phyloP scores from a whole-genome alignment of 1,139 yeast species.

The Suhomyces atakaporum region DNA sequence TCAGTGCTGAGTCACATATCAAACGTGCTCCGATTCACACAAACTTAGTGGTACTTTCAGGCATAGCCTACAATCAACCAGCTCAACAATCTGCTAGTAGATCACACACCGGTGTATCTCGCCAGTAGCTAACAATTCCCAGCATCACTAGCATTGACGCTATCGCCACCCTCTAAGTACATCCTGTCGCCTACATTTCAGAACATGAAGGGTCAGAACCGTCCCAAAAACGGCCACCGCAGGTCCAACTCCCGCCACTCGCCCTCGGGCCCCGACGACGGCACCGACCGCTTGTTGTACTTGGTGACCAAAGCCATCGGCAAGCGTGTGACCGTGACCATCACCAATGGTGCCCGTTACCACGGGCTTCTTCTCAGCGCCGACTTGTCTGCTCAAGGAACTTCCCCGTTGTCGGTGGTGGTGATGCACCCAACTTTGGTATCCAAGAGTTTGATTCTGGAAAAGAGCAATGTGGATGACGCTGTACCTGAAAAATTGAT shows the following conservation, averaged over 20 bases:
- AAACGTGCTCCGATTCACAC: no score
- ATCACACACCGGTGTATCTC: no score
- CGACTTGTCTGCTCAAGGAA: slow-evolving; percentile 24
- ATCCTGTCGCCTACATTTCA: no score
- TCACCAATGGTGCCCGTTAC: slow-evolving; percentile 60
- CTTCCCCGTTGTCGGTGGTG: slow-evolving; percentile 49
- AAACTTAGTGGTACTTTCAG: no score
- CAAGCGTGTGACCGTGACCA: slow-evolving; percentile 55
- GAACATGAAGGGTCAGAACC: slow-evolving; percentile 29
- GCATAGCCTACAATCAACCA: no score
- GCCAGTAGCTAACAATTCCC: no score
- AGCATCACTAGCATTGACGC: no score
- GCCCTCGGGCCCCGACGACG: slow-evolving; percentile 12
- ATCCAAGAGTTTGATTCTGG: slow-evolving; percentile 36
- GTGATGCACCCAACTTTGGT: slow-evolving; percentile 46
- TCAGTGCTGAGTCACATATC: no score
- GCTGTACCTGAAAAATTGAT: slow-evolving; percentile 48
- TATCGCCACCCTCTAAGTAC: no score
- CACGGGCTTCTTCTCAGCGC: slow-evolving; percentile 56
- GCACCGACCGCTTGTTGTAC: slow-evolving; percentile 37
- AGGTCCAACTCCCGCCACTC: slow-evolving; percentile 27
- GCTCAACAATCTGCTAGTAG: no score
- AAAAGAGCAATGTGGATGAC: slow-evolving; percentile 27
- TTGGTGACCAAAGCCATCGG: slow-evolving; percentile 60
- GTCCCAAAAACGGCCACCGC: slow-evolving; percentile 29